Percentiles rank a stretch among this genome's conserved stretches.
These are phyloP conservation scores for Powellomyces hirtus DNA, from an alignment of 192 early-diverging fungal genomes.

Conservation along the genomic window DNA sequence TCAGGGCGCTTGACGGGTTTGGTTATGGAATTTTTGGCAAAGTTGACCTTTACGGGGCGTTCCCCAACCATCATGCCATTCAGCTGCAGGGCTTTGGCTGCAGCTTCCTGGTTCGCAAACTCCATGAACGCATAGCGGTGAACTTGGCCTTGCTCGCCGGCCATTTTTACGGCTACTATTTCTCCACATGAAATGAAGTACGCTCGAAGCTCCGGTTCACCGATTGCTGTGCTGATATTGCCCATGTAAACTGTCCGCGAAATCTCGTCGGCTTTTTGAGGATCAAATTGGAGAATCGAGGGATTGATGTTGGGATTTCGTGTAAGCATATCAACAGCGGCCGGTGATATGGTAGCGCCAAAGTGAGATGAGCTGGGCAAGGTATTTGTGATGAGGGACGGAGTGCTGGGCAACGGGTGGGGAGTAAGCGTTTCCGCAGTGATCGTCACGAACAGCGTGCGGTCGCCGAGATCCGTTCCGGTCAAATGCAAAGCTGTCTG, in stretches of 20 bases:
- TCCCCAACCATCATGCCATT: slow-evolving; percentile 65
- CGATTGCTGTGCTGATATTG: slow-evolving; percentile 56
- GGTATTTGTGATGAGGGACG: slow-evolving; percentile 26
- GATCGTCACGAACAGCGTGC: slow-evolving; percentile 53
- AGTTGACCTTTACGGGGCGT: slow-evolving; percentile 69
- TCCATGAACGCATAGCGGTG: slow-evolving; percentile 78
- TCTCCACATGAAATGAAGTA: slow-evolving; percentile 64
- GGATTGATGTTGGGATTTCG: slow-evolving; percentile 48
- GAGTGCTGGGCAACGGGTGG: neutral
- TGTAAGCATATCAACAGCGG: slow-evolving; percentile 26
- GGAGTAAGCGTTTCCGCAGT: slow-evolving; percentile 21
- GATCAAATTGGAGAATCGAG: slow-evolving; percentile 57
- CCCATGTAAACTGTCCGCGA: slow-evolving; percentile 76
- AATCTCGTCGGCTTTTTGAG: slow-evolving; percentile 71
- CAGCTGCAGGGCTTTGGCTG: slow-evolving; percentile 60
- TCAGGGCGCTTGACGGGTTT: slow-evolving; percentile 44
- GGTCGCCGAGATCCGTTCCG: slow-evolving; percentile 66
- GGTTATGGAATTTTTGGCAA: slow-evolving; percentile 75
- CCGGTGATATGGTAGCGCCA: neutral
- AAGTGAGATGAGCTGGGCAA: neutral
- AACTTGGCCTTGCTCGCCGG: slow-evolving; percentile 64
- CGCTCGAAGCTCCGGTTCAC: slow-evolving; percentile 61
- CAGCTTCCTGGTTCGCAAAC: slow-evolving; percentile 59
- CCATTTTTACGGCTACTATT: slow-evolving; percentile 72
- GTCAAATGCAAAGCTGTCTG: slow-evolving; percentile 60